A percentile compares a stretch with the other conserved stretches of the same genome.
Conservation (phyloP, 306 rosid species). For the Lathyrus tuberosus region DNA sequence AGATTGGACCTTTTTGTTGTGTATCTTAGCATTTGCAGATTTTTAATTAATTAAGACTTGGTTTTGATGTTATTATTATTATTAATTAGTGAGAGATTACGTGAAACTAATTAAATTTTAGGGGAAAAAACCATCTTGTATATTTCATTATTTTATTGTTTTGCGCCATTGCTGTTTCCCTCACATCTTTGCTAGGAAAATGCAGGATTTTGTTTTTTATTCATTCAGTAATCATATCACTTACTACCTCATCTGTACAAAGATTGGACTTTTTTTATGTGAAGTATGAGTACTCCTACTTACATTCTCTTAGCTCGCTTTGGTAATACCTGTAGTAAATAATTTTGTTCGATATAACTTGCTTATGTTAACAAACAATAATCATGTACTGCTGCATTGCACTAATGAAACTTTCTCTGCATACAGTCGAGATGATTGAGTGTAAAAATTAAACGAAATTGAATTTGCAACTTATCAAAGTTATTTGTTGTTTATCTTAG, state of each 20-base stretch:
- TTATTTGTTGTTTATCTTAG: conserved; percentile 6
- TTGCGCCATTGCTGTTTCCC: background rate
- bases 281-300: background rate
- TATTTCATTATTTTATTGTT: background rate
- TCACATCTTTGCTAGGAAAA: background rate
- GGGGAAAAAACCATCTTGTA: background rate
- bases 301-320: background rate
- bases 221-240: too few relatives aligned
- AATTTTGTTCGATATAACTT: background rate
- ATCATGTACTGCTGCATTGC: conserved; percentile 20
- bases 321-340: background rate
- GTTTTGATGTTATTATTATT: background rate
- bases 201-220: background rate
- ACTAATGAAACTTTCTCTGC: conserved; percentile 8
- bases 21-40: too few relatives aligned
- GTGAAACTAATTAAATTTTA: background rate
- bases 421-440: background rate
- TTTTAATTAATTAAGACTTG: background rate
- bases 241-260: background rate
- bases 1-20: background rate
- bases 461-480: conserved; percentile 11
- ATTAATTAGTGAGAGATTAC: too few relatives aligned
- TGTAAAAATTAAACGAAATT: conserved; percentile 7
- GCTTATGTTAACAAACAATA: too few relatives aligned
- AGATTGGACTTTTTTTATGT: background rate